Conservation (phyloP, 768 basidiomycete species). For the Lepiota venenata region DNA sequence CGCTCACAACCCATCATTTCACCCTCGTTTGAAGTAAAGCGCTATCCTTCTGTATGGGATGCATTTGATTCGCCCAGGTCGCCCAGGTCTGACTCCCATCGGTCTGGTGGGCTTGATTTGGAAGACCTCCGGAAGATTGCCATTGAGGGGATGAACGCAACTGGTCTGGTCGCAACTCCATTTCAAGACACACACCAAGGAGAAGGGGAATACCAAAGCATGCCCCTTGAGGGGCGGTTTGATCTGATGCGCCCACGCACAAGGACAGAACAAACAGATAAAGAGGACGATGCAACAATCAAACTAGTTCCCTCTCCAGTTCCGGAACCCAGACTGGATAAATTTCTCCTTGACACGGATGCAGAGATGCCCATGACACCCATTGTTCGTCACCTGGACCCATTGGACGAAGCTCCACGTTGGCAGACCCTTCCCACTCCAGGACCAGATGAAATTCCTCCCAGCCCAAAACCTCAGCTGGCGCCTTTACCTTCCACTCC, state of each 20-base stretch:
- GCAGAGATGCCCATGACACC: constrained; percentile 36
- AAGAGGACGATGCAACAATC: constrained; percentile 5
- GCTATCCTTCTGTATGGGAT: constrained; percentile 79
- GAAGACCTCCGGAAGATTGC: constrained; percentile 64
- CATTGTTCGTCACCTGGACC: constrained; percentile 23
- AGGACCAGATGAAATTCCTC: constrained; percentile 56
- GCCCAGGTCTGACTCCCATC: constrained; percentile 10
- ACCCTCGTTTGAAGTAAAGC: constrained; percentile 57
- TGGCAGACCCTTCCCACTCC: constrained; percentile 61
- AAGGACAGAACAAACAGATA: constrained; percentile 15
- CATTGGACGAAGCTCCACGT: constrained; percentile 30
- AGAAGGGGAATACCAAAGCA: constrained; percentile 72
- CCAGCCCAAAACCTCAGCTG: constrained; percentile 50
- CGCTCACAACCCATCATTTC: constrained; percentile 50
- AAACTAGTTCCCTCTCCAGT: constrained; percentile 18
- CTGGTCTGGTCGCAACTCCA: constrained; percentile 15
- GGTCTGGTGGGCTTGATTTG: constrained; percentile 39
- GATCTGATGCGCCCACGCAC: constrained; percentile 73
- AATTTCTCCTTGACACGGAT: constrained; percentile 3
- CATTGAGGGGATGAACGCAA: constrained; percentile 49
- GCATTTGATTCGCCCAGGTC: constrained; percentile 22
- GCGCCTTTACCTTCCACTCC: constrained; percentile 50
- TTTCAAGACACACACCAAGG: constrained; percentile 22
- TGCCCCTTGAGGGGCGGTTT: constrained; percentile 87
- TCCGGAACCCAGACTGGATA: constrained; percentile 2